Base-by-base conservation (phyloP, 2,329 filamentous ascomycete genomes). In the Fusarium floridanum region DNA sequence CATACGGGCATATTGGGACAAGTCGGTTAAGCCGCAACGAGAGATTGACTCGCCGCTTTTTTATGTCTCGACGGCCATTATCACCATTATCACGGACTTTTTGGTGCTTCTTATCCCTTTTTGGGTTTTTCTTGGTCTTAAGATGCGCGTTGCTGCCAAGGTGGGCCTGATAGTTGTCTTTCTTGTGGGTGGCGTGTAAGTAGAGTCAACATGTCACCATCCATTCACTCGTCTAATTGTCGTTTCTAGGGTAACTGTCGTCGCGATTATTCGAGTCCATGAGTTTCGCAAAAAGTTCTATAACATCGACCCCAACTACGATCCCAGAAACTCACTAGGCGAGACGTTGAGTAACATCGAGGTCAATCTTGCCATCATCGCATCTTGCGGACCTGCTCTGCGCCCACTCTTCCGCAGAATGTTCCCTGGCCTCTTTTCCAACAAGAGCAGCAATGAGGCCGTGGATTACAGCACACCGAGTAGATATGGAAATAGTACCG, bases 61-160 rank as follows among this genome's bases (percentile, higher is more conserved):
- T 29, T 84, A 84, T 72, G 80, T 85, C 16, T 72, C 80, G 1
- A 80, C 78, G 7, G 80, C 83, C 8, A 78, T 79, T 3, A 73
- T 86, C 29, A 85, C 82, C 14, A 85, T 86, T 36, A 29, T 84
- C 3, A 85, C 84, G 6, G 85, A 86, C 60, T 66, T 86, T 2
- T 72, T 85, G 27, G 81, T 83, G 11, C 77, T 86, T 9, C 67
- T 78, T 1, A 74, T 87, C 17, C 85, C 85, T 0, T 80, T 85
- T 36, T 82, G 80, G 73, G 83, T 86, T 32, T 86, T 86, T 62
- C 61, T 83, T 10, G 80, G 80, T 6, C 76, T 86, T 17, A 84
- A 83, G 39, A 85, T 86, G 75, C 79, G 80, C 5, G 71, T 72
- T 22, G 80, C 78, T 36, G 80, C 81, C 14, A 85, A 85, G 75